Base-by-base conservation (phyloP, 345 rosid species). In the Camelina hispida region DNA sequence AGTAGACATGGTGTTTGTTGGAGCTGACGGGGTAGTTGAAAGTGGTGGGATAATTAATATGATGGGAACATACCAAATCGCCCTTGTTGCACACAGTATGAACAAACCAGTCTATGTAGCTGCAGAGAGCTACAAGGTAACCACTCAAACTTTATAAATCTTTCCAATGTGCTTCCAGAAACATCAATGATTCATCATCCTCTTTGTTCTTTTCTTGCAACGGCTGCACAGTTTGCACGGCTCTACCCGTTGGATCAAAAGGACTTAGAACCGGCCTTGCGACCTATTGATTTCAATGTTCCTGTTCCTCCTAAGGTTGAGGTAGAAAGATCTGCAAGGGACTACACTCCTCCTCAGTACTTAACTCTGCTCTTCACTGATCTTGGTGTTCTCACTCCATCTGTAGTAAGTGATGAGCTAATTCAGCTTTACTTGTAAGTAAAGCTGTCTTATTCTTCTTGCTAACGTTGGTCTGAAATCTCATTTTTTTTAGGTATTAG, bases 21-120 rank as follows among this genome's bases (percentile, higher is more conserved):
- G 98, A 59, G 97, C 98, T 23, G 97, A 89, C 57, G 97, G 91
- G 65, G 91, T 91, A n/a, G 96, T 89, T 17, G 97, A 94, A 80
- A 91, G 97, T 63, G 98, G 98, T n/a, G 97, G 98, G 32, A 84
- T 94, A 42, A 91, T 89, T 68, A 94, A 94, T 85, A 87, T 94
- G 97, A 94, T 94, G 96, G 97, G 96, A 8, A 89, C 98, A 1
- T 91, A 86, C 76, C 95, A 91, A 83, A 91, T 88, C 62, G 96
- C 97, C 0, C 73, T 94, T 46, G 85, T 91, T 11, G 94, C 98
- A 3, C 88, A 89, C 68, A 85, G 87, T 86, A 91, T 94, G 96
- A 89, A 81, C 71, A 94, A 94, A 79, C 98, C 96, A 1, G 96
- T 94, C 20, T 94, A 94, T 50, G 98, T 86, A 66, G 96, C 97